A percentile compares a stretch with the other conserved stretches of the same genome.
Evolutionary conservation across 331 rosid genomes (phyloP).

Genomic region (Malus hybrid): DNA sequence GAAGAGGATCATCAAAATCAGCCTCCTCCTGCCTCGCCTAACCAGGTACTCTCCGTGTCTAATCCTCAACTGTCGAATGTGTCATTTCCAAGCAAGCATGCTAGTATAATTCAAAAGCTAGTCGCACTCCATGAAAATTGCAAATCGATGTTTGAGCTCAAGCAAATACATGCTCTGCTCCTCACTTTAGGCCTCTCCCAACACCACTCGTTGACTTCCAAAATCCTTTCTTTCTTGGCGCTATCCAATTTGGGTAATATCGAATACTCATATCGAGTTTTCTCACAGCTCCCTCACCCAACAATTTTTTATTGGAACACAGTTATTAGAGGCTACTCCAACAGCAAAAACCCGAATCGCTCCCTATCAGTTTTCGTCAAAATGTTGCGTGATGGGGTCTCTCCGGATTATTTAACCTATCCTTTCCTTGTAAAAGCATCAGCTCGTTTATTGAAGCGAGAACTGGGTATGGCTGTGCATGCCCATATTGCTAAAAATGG

Average conservation of each 20-base stretch:
- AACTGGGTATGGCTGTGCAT: constrained; percentile 60
- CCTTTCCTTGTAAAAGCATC: constrained; percentile 90
- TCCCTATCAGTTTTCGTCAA: constrained; percentile 44
- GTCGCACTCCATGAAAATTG: constrained; percentile 15
- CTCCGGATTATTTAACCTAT: constrained; percentile 70
- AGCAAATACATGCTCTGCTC: constrained; percentile 57
- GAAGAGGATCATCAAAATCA: constrained; percentile 51
- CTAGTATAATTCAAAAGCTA: neutral
- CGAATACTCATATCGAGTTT: constrained; percentile 43
- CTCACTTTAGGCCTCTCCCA: constrained; percentile 58
- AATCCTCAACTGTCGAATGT: neutral
- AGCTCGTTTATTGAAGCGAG: constrained; percentile 42
- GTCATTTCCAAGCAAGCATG: neutral
- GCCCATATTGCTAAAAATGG: constrained; percentile 55
- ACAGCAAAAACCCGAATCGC: constrained; percentile 50
- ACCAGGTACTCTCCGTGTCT: constrained; percentile 45
- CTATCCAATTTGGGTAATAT: constrained; percentile 45
- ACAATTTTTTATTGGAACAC: constrained; percentile 55
- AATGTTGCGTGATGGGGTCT: constrained; percentile 60
- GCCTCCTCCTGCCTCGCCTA: constrained; percentile 71
- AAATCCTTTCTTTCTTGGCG: constrained; percentile 46
- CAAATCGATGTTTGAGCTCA: constrained; percentile 68
- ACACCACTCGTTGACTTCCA: constrained; percentile 32
- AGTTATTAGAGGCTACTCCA: constrained; percentile 63
- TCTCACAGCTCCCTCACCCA: constrained; percentile 51